phyloP scores from a whole-genome alignment of 176 grass and related monocot species.

The Tillandsia leiboldiana region DNA sequence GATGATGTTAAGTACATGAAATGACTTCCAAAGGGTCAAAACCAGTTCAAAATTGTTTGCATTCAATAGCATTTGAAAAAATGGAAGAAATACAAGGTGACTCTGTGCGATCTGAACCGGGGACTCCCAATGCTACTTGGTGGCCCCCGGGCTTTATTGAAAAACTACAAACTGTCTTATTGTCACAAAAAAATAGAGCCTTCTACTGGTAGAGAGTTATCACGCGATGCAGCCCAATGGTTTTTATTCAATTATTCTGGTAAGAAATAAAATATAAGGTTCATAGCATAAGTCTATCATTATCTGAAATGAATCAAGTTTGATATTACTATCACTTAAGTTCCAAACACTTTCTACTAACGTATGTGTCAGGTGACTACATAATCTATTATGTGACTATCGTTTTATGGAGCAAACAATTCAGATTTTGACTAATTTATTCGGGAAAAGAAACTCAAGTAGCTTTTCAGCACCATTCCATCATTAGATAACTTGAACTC shows the following conservation, averaged over 20 bases:
- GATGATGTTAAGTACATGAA: background rate
- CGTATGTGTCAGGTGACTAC: no score
- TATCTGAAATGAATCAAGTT: no score
- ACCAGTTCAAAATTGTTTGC: constrained; percentile 5
- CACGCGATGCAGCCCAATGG: no score
- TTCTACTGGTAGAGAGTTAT: no score
- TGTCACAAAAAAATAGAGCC: no score
- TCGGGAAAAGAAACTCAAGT: constrained; percentile 98
- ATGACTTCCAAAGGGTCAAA: constrained; percentile 5
- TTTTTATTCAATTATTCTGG: no score
- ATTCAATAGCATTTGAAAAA: constrained; percentile 23
- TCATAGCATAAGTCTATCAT: no score
- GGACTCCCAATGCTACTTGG: constrained; percentile 46
- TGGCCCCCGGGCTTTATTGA: no score
- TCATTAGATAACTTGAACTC: constrained; percentile 61
- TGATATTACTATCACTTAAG: no score
- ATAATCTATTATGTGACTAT: background rate
- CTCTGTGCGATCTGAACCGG: constrained; percentile 47
- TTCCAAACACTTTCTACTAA: no score
- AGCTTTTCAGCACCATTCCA: constrained; percentile 61
- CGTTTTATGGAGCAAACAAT: background rate
- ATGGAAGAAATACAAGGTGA: constrained; percentile 67
- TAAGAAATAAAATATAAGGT: no score
- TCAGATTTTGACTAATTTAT: constrained; percentile 10
- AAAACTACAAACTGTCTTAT: no score